phyloP scores from a whole-genome alignment of 192 early-diverging fungal genomes.

The Podila clonocystis region DNA sequence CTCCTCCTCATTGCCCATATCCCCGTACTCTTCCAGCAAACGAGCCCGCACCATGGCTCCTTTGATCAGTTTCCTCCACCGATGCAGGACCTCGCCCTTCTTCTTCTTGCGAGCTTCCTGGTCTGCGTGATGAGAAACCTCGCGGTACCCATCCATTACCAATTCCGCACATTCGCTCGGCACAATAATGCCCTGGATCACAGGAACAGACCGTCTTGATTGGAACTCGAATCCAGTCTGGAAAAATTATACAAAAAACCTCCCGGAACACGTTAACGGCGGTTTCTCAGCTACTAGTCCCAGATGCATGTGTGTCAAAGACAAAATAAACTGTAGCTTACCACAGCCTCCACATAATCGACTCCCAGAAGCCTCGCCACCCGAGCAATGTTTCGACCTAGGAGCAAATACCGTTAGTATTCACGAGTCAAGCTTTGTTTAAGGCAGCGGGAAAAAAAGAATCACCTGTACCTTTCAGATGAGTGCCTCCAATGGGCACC shows the following conservation, averaged over 20 bases:
- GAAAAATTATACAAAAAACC: constrained; percentile 1
- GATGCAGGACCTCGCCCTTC: constrained; percentile 51
- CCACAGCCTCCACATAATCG: constrained; percentile 86
- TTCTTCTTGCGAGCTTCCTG: constrained; percentile 51
- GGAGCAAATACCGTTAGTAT: not conserved
- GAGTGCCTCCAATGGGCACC: constrained; percentile 83
- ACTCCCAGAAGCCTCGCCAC: constrained; percentile 82
- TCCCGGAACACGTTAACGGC: no score
- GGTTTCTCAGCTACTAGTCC: not conserved
- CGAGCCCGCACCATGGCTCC: constrained; percentile 59
- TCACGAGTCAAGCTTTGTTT: not conserved
- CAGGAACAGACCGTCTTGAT: constrained; percentile 65
- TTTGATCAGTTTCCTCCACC: constrained; percentile 69
- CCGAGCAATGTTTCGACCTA: constrained; percentile 65
- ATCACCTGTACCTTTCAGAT: constrained; percentile 66
- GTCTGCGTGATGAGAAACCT: constrained; percentile 40
- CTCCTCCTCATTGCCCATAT: constrained; percentile 6
- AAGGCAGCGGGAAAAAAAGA: constrained; percentile 1
- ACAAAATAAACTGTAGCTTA: constrained; percentile 40
- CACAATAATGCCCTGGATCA: constrained; percentile 77
- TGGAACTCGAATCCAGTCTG: constrained; percentile 81
- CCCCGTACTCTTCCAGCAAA: constrained; percentile 67
- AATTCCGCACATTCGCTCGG: constrained; percentile 65
- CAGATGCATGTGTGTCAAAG: constrained; percentile 5
- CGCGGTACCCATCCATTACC: constrained; percentile 62